Evolutionary conservation across 2,329 filamentous ascomycete genomes (phyloP), one percentile per base, ranked within the genome.

Genomic region (Colletotrichum sublineola): DNA sequence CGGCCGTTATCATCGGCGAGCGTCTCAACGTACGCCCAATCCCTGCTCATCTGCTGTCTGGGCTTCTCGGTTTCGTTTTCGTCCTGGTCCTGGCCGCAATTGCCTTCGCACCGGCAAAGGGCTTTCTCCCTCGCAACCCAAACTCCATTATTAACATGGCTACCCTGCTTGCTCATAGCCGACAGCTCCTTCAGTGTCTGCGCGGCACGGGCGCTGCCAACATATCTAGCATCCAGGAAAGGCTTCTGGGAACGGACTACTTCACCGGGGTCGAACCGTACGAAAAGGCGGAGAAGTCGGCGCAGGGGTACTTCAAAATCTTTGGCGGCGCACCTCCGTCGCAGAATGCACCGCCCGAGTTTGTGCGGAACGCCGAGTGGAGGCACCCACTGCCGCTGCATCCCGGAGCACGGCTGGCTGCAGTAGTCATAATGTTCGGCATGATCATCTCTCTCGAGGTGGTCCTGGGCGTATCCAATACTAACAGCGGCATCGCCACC

Each of bases 111-210:
- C 81, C 82, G 0, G 78, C 48, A 36, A 75, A 75, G 42, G 80
- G 81, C 0, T 79, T 83, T n/a, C 76, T 84, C 4, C 82, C 82
- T 0, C 78, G 81, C 15, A 75, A 80, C 9, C 81, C 81, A 0
- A 78, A 76, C 20, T 80, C 79, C 3, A 77, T 83, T 12, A 76
- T 82, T 52, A 80, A 79, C 60, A 75, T 79, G 71, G 82, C 82
- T 0, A 77, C 81, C 2, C 76, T 84, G 15, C 74, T 83, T 3
- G 77, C 80, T 2, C 80, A 83, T 44, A 83, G 82, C 60, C 78
- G 78, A 4, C 71, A 77, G 8, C 75, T 84, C 1, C 77, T 83
- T 1, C 79, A 82, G 58, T 77, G 77, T 1, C 77, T 83, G 1
- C 77, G 77, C 9, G 81, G 81, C 2, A 77, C 80, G 15, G 81